A percentile compares a stretch with the other conserved stretches of the same genome.
Conservation (phyloP, 495 filamentous ascomycete genomes). For the Neurospora sp. region DNA sequence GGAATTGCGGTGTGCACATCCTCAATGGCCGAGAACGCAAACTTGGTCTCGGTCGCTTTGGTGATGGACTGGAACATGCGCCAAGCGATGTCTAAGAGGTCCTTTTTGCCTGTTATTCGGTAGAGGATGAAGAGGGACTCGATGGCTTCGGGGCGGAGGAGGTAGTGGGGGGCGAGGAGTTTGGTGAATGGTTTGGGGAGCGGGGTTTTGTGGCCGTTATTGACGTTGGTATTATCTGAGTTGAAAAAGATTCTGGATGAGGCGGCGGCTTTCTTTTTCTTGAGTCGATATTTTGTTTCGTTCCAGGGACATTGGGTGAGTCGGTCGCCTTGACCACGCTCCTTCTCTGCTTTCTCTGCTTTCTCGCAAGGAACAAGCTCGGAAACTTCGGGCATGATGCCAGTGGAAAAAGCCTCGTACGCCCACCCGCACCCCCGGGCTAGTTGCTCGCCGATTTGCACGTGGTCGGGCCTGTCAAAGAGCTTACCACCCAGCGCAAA, state of each 20-base stretch:
- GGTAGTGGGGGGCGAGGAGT: slow-evolving; percentile 27
- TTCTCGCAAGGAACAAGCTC: slow-evolving; percentile 33
- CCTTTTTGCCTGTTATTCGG: slow-evolving; percentile 59
- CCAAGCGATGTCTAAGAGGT: slow-evolving; percentile 63
- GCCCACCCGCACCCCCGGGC: slow-evolving; percentile 92
- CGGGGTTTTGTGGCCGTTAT: slow-evolving; percentile 19
- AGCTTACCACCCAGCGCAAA: slow-evolving; percentile 74
- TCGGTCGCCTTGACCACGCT: slow-evolving; percentile 35
- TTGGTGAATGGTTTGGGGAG: slow-evolving; percentile 48
- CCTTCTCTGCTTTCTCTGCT: not conserved
- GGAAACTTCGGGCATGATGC: slow-evolving; percentile 83
- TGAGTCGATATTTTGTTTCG: slow-evolving; percentile 12
- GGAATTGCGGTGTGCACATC: slow-evolving; percentile 29
- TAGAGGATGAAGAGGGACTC: slow-evolving; percentile 70
- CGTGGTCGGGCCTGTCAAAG: slow-evolving; percentile 56
- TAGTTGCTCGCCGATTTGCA: slow-evolving; percentile 70
- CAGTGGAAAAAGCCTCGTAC: slow-evolving; percentile 65
- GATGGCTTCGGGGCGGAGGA: slow-evolving; percentile 55
- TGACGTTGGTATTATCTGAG: no score
- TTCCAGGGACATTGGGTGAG: slow-evolving; percentile 14
- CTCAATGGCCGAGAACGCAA: slow-evolving; percentile 47
- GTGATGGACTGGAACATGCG: slow-evolving; percentile 61
- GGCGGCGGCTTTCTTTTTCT: not conserved
- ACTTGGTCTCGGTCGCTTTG: slow-evolving; percentile 47
- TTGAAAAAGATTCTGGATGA: no score